Evolutionary conservation across 75 land plant genomes (phyloP), one percentile per base, ranked within the genome.

Genomic region (Chamaecyparis obtusa): DNA sequence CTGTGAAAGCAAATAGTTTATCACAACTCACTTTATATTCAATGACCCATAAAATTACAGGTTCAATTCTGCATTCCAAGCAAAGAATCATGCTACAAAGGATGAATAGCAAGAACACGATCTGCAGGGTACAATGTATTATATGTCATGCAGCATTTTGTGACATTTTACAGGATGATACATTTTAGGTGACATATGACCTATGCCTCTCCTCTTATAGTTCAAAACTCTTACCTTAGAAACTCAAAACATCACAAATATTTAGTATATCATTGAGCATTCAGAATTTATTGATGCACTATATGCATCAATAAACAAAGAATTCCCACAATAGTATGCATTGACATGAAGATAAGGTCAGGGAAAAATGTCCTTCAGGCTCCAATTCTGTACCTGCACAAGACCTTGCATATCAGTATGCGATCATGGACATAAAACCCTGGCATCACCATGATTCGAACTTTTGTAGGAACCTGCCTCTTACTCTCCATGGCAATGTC

Each of bases 381-480:
- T 75, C 55, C 75, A 75, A 84, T 77, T 85, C 89, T 90, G 39
- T 94, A 90, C 74, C 91, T 87, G 87, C 95, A 91, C 49, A 95
- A 83, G 72, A 95, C 97, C 88, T 89, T 94, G 87, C 97, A 93
- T 85, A 88, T 94, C 36, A 95, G 37, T 35, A 95, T 90, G 82
- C 83, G 90, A 37, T 93, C 95, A 19, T 92, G 91, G 10, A 95
- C 93, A 83, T 94, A 95, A 72, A 95, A 95, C 24, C 97, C 95
- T 9, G 97, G 97, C 91, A 91, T 93, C 32, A 94, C 95, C 95
- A 93, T 95, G 24, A 92, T 85, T 88, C 93, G 91, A n/a, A 95
- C 93, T 14, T 88, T 78, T 80, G 90, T 87, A 9, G 94, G 81
- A 37, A 86, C 85, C 9, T 89, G 86, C 15, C 88, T 24, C 80